Evolutionary conservation across 345 rosid species (phyloP).

Genomic region (Noccaea caerulescens): DNA sequence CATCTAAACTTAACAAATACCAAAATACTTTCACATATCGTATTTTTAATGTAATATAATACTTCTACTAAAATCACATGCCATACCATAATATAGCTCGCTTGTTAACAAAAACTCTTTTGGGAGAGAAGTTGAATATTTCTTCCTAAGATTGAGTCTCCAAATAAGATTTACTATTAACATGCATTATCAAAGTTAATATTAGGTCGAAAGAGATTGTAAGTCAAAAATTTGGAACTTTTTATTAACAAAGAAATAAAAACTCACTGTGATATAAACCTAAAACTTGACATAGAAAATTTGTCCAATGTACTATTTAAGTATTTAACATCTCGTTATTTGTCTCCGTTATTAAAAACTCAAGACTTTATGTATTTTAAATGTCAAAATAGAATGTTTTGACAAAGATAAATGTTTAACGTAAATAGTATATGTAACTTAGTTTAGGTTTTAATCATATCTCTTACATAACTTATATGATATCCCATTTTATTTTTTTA

Average conservation of each 20-base stretch:
- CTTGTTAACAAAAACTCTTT: neutral
- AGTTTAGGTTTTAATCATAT: neutral
- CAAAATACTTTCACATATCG: neutral
- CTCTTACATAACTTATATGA: neutral
- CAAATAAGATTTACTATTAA: neutral
- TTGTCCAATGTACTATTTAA: neutral
- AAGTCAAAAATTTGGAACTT: neutral
- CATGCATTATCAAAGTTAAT: neutral
- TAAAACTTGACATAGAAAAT: neutral
- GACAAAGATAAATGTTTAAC: neutral
- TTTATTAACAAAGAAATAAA: neutral
- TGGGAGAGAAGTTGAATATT: neutral
- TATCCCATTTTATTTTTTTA: neutral
- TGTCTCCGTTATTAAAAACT: neutral
- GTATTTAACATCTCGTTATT: neutral
- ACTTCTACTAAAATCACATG: too few relatives aligned
- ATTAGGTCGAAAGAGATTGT: neutral
- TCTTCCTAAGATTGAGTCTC: neutral
- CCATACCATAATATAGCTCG: too few relatives aligned
- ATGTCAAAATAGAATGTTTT: constrained; percentile 2
- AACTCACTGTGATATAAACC: neutral
- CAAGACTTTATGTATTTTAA: neutral
- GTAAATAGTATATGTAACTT: constrained; percentile 2
- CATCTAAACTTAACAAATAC: neutral
- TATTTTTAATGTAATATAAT: too few relatives aligned